These are phyloP conservation scores for Ulmus americana DNA, from an alignment of 331 rosid genomes.

Conservation along the genomic window DNA sequence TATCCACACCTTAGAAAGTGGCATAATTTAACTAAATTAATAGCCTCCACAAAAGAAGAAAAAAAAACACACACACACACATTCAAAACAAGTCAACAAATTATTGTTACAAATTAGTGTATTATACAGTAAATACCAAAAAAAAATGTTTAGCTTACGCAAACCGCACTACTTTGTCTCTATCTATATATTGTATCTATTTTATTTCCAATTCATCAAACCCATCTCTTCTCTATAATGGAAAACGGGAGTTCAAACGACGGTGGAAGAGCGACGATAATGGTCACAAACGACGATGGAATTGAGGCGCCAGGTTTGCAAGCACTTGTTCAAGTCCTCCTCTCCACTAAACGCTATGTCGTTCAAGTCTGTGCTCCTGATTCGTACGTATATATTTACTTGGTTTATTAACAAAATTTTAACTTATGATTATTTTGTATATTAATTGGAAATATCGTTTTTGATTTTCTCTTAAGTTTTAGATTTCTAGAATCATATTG, in stretches of 20 bases:
- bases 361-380: constrained; percentile 79
- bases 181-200: neutral
- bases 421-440: neutral
- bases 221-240: constrained; percentile 23
- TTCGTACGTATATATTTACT: constrained; percentile 37
- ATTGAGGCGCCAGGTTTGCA: constrained; percentile 77
- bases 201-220: neutral
- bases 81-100: too few relatives aligned
- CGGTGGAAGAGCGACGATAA: constrained; percentile 36
- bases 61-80: too few relatives aligned
- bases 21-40: too few relatives aligned
- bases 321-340: constrained; percentile 59
- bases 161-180: neutral
- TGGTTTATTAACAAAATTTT: neutral
- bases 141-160: neutral
- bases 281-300: constrained; percentile 89
- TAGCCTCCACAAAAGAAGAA: too few relatives aligned
- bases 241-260: constrained; percentile 19
- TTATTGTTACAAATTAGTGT: too few relatives aligned
- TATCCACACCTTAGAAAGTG: too few relatives aligned
- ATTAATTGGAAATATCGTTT: neutral
- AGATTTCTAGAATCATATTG: too few relatives aligned
- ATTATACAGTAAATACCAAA: neutral
- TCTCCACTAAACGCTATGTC: constrained; percentile 45
- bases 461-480: neutral